Evolutionary conservation across 2,329 filamentous ascomycete species (phyloP), one percentile per base, ranked within the genome.

Genomic region (Calonectria ilicicola): DNA sequence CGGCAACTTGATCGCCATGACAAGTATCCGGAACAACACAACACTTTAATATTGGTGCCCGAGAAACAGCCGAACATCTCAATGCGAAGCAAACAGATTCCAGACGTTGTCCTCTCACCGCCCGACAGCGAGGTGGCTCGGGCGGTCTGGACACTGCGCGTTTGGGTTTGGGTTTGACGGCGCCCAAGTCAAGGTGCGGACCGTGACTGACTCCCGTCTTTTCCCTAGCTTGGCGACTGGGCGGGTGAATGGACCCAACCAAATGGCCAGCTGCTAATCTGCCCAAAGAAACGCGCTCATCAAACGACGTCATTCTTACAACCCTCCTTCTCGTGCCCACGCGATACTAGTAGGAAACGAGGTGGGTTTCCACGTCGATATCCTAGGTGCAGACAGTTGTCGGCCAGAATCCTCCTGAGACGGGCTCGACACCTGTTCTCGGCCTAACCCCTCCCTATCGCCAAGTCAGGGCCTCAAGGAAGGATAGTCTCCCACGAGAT

Each of bases 201-300:
- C 78, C 78, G 78, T 72, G 62, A 77, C 74, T 75, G 74, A 80
- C 71, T 77, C 75, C 78, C 78, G 77, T 80, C 76, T 78, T 79
- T 79, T 80, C 73, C 75, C 78, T 80, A 80, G 77, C 72, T 74
- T 68, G 60, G 68, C 60, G 72, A 73, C 62, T 73, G 77, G 71
- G 51, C 60, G 78, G 69, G 65, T 65, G 70, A 75, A 76, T 72
- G 77, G 72, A 72, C 67, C 76, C 75, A 79, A 76, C 77, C 77
- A 78, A 70, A 68, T 76, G 69, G 51, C 35, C 64, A 64, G 63
- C 67, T 71, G 53, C 47, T 66, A 69, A 51, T 40, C 38, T 40
- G 64, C 19, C 63, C 47, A 64, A 64, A 64, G 67, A 67, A 67
- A 64, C 67, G 46, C 56, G 71, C 71, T 66, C 71, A 69, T n/a